Conservation (phyloP, 2,329 filamentous ascomycete genomes). For the Penicillium concentricum region DNA sequence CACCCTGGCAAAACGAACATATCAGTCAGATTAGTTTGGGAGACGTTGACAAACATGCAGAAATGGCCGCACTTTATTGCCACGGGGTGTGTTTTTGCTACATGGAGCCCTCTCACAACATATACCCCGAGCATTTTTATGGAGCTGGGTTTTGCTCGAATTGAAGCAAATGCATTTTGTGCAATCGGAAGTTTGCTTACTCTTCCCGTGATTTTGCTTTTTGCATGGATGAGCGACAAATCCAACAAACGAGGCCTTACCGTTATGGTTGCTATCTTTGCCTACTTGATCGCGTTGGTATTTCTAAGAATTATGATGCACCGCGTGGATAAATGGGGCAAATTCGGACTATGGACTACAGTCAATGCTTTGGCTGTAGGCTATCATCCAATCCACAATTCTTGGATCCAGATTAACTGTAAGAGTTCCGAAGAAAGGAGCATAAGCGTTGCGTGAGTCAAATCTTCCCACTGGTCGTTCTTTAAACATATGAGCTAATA, state of each 20-base stretch:
- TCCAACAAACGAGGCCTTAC: slow-evolving; percentile 46
- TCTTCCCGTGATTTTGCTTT: slow-evolving; percentile 49
- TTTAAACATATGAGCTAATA: slow-evolving; percentile 3
- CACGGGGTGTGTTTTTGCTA: slow-evolving; percentile 53
- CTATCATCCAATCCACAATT: slow-evolving; percentile 55
- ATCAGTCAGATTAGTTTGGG: slow-evolving; percentile 42
- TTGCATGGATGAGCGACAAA: slow-evolving; percentile 51
- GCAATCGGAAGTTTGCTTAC: slow-evolving; percentile 44
- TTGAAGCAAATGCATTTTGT: slow-evolving; percentile 50
- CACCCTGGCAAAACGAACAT: slow-evolving; percentile 39
- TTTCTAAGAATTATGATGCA: slow-evolving; percentile 44
- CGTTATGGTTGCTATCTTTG: slow-evolving; percentile 47
- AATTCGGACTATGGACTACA: slow-evolving; percentile 53
- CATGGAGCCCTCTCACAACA: slow-evolving; percentile 53
- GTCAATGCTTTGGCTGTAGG: slow-evolving; percentile 54
- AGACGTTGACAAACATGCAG: slow-evolving; percentile 46
- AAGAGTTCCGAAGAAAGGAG: slow-evolving; percentile 48
- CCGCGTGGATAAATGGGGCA: slow-evolving; percentile 49
- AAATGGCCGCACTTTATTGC: slow-evolving; percentile 53
- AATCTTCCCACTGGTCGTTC: background rate
- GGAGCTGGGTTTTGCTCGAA: slow-evolving; percentile 48
- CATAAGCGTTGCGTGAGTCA: slow-evolving; percentile 50
- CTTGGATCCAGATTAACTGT: slow-evolving; percentile 56
- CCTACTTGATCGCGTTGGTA: slow-evolving; percentile 49
- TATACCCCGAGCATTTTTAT: slow-evolving; percentile 47